phyloP scores from a whole-genome alignment of 225 moss, liverwort and hornwort genomes.

The Sphagnum tenellum region DNA sequence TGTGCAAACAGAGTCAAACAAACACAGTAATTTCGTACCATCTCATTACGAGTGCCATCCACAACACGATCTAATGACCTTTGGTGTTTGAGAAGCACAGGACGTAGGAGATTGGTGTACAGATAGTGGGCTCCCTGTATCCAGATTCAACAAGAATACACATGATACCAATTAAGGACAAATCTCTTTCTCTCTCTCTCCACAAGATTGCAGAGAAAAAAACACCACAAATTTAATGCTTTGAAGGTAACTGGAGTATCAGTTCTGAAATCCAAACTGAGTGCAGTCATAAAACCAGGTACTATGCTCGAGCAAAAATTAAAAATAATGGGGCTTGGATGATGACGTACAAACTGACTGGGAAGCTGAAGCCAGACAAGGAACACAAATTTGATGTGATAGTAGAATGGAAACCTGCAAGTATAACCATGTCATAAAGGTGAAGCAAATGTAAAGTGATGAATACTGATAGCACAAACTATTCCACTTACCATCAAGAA shows the following conservation, averaged over 20 bases:
- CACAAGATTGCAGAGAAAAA: too few relatives aligned
- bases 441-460: too few relatives aligned
- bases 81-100: conserved; percentile 79
- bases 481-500: too few relatives aligned
- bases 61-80: conserved; percentile 76
- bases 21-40: conserved; percentile 24
- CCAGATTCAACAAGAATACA: too few relatives aligned
- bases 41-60: conserved; percentile 85
- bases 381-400: conserved; percentile 91
- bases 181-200: too few relatives aligned
- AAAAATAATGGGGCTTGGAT: neutral
- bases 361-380: conserved; percentile 97
- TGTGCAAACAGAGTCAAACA: too few relatives aligned
- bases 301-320: neutral
- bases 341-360: conserved; percentile 57
- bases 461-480: neutral
- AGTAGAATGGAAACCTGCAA: conserved; percentile 92
- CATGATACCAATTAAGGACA: too few relatives aligned
- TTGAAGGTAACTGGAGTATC: too few relatives aligned
- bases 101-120: conserved; percentile 57
- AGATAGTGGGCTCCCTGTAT: conserved; percentile 68
- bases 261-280: too few relatives aligned
- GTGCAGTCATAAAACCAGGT: too few relatives aligned
- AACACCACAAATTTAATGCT: too few relatives aligned
- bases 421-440: neutral